Evolutionary conservation across 2,329 filamentous ascomycete genomes (phyloP).

Genomic region (Sporothrix euskadiensis): DNA sequence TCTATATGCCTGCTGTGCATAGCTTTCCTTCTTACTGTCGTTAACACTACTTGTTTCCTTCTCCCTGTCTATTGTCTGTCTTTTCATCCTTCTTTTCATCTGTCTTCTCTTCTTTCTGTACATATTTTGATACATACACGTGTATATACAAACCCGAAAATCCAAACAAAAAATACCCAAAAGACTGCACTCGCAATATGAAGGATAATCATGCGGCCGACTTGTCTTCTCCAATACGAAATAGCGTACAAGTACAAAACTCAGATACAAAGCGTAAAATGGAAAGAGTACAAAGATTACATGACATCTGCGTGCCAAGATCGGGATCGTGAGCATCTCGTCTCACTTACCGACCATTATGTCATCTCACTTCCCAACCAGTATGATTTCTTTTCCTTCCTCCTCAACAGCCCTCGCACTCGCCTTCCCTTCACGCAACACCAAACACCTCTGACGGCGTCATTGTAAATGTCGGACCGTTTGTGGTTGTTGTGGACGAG

Average conservation of each 20-base stretch:
- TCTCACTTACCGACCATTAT: no score
- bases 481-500: neutral
- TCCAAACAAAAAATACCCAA: neutral
- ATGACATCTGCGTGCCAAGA: neutral
- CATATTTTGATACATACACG: neutral
- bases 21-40: slow-evolving; percentile 9
- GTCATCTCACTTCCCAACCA: no score
- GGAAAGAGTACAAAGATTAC: neutral
- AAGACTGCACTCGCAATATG: neutral
- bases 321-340: neutral
- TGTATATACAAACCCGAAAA: neutral
- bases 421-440: neutral
- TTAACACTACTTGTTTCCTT: neutral
- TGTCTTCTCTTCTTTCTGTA: neutral
- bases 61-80: neutral
- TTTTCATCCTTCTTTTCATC: neutral
- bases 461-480: neutral
- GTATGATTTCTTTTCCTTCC: neutral
- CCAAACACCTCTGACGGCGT: slow-evolving; percentile 18
- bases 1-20: slow-evolving; percentile 2
- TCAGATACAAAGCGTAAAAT: neutral
- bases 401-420: neutral
- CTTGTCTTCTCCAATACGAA: neutral
- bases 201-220: neutral
- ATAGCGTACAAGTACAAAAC: neutral